A percentile compares a stretch with the other conserved stretches of the same genome.
These are phyloP conservation scores for Trichaptum fuscoviolaceum DNA, from an alignment of 768 basidiomycete genomes.

Conservation along the genomic window DNA sequence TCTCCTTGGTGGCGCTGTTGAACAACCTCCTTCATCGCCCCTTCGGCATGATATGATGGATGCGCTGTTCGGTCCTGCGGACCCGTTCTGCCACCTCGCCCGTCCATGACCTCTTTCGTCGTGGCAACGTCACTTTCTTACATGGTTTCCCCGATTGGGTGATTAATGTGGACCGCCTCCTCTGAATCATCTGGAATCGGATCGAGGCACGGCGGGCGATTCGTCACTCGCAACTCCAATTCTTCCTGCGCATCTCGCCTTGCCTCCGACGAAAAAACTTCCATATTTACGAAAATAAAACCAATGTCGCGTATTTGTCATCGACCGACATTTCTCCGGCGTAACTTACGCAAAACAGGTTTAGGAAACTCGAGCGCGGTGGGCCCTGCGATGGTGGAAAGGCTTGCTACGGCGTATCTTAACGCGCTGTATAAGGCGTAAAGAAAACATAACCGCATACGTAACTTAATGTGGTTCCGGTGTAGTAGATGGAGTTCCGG, in stretches of 20 bases:
- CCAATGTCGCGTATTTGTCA: not conserved
- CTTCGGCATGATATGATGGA: not conserved
- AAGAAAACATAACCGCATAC: not conserved
- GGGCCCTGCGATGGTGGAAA: slow-evolving; percentile 74
- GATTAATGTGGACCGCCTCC: not conserved
- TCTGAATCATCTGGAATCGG: not conserved
- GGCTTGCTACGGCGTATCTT: slow-evolving; percentile 74
- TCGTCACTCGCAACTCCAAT: too few relatives aligned
- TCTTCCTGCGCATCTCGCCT: too few relatives aligned
- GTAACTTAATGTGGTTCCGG: not conserved
- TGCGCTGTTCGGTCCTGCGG: not conserved
- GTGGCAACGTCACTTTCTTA: not conserved
- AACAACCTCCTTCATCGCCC: not conserved
- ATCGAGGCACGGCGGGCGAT: not conserved
- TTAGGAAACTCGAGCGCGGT: slow-evolving; percentile 78
- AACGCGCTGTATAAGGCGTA: slow-evolving; percentile 79
- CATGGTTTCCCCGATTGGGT: not conserved
- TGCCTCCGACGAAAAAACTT: too few relatives aligned
- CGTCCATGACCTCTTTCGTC: not conserved
- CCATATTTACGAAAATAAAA: not conserved
- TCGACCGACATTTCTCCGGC: not conserved
- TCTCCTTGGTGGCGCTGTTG: not conserved
- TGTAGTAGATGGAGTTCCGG: not conserved
- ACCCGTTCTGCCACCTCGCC: not conserved
- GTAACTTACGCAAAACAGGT: slow-evolving; percentile 35